These are phyloP conservation scores for Lasiodiplodia sp. DNA, from an alignment of 2,329 filamentous ascomycete species.

Conservation along the genomic window DNA sequence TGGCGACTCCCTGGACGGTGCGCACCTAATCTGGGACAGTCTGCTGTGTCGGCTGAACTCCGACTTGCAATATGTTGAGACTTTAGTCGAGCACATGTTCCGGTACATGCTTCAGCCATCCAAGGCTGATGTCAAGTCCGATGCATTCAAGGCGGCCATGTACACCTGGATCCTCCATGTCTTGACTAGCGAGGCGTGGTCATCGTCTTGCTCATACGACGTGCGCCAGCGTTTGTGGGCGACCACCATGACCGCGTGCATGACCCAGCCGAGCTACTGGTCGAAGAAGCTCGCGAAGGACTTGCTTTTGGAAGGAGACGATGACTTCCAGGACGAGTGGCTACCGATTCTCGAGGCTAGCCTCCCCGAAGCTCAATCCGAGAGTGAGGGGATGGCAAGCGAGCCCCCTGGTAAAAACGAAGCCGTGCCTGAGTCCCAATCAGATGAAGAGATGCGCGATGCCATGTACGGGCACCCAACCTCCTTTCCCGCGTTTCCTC, in stretches of 20 bases:
- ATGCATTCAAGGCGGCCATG: slow-evolving; percentile 28
- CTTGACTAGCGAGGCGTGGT: slow-evolving; percentile 49
- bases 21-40: slow-evolving; percentile 54
- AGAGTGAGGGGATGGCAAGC: slow-evolving; percentile 7
- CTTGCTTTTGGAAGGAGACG: slow-evolving; percentile 39
- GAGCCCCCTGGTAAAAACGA: not conserved
- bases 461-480: slow-evolving; percentile 22
- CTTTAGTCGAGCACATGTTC: slow-evolving; percentile 51
- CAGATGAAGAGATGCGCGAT: slow-evolving; percentile 26
- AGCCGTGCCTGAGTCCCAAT: slow-evolving; percentile 3
- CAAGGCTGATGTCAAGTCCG: slow-evolving; percentile 31
- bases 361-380: slow-evolving; percentile 32
- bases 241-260: slow-evolving; percentile 30
- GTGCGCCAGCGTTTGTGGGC: slow-evolving; percentile 13
- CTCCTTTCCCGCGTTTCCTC: slow-evolving; percentile 30
- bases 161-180: slow-evolving; percentile 61
- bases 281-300: slow-evolving; percentile 44
- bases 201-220: slow-evolving; percentile 33
- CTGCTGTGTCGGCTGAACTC: slow-evolving; percentile 47
- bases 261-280: slow-evolving; percentile 50
- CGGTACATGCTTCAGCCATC: slow-evolving; percentile 39
- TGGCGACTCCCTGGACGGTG: slow-evolving; percentile 33
- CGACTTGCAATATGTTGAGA: slow-evolving; percentile 35
- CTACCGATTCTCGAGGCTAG: slow-evolving; percentile 44
- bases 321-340: slow-evolving; percentile 39